Evolutionary conservation across 306 rosid genomes (phyloP).

Genomic region (Hippophae rhamnoides): DNA sequence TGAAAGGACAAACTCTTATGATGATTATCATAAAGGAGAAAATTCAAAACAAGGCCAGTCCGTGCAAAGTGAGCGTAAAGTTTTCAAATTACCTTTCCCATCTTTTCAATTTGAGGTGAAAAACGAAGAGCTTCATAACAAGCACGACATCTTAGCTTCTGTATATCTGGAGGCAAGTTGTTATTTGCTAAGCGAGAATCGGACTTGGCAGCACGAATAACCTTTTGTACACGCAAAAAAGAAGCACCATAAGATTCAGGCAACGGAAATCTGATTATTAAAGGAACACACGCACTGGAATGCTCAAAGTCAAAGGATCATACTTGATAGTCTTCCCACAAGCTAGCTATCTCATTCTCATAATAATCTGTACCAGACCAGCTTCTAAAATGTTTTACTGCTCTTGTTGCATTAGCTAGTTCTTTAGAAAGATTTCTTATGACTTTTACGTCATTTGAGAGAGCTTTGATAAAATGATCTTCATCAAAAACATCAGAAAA

Average conservation of each 20-base stretch:
- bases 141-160: constrained; percentile 87
- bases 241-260: constrained; percentile 5
- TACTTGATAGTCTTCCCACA: constrained; percentile 66
- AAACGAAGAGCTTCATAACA: constrained; percentile 83
- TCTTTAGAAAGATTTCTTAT: constrained; percentile 60
- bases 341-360: constrained; percentile 60
- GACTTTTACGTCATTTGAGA: constrained; percentile 67
- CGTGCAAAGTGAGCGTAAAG: constrained; percentile 15
- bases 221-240: constrained; percentile 19
- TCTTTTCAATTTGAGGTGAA: constrained; percentile 68
- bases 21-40: constrained; percentile 6
- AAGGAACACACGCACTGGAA: constrained; percentile 15
- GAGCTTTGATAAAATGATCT: constrained; percentile 61
- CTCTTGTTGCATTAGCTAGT: constrained; percentile 35
- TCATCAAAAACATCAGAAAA: constrained; percentile 86
- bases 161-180: constrained; percentile 71
- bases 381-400: constrained; percentile 64
- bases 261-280: constrained; percentile 5
- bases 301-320: constrained; percentile 20
- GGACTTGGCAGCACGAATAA: constrained; percentile 83
- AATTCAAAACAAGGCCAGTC: constrained; percentile 4
- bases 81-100: constrained; percentile 64
- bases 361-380: constrained; percentile 91
- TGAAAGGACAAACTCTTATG: constrained; percentile 7
- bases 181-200: constrained; percentile 92